Conservation (phyloP, 495 filamentous ascomycete species). For the Aspergillus bertholletiae region DNA sequence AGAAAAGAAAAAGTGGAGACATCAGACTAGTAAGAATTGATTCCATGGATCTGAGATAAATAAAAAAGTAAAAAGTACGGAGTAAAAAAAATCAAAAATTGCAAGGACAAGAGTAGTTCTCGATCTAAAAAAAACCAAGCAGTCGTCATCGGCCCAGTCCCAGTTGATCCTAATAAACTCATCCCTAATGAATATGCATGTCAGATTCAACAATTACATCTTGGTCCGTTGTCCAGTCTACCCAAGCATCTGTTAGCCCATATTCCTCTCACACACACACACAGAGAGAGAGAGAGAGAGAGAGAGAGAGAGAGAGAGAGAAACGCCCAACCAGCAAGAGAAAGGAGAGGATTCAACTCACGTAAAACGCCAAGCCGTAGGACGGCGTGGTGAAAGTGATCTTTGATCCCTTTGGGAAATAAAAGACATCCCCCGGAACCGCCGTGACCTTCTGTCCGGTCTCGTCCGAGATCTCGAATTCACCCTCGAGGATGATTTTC, state of each 20-base stretch:
- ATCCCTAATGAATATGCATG: background rate
- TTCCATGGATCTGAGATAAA: no score
- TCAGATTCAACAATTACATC: slow-evolving; percentile 14
- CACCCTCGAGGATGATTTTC: slow-evolving; percentile 78
- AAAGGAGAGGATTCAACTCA: slow-evolving; percentile 21
- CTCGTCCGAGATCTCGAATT: slow-evolving; percentile 70
- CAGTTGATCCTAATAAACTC: background rate
- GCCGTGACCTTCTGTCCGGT: slow-evolving; percentile 66
- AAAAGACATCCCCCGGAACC: slow-evolving; percentile 69
- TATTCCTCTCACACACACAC: background rate
- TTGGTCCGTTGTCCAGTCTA: slow-evolving; percentile 45
- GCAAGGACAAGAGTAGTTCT: background rate
- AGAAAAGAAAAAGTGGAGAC: background rate
- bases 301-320: background rate
- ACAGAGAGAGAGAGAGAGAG: background rate
- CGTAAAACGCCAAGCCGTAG: slow-evolving; percentile 69
- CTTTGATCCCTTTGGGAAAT: slow-evolving; percentile 72
- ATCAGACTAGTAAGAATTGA: background rate
- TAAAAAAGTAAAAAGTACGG: no score
- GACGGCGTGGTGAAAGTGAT: slow-evolving; percentile 72
- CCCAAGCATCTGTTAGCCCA: background rate
- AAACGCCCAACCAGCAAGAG: background rate
- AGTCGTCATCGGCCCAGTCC: background rate
- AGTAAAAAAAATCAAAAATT: background rate
- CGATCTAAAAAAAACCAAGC: background rate